Percentiles rank a stretch among this genome's conserved stretches.
These are phyloP conservation scores for Hysterangium stoloniferum DNA, from an alignment of 768 basidiomycete species.

Conservation along the genomic window DNA sequence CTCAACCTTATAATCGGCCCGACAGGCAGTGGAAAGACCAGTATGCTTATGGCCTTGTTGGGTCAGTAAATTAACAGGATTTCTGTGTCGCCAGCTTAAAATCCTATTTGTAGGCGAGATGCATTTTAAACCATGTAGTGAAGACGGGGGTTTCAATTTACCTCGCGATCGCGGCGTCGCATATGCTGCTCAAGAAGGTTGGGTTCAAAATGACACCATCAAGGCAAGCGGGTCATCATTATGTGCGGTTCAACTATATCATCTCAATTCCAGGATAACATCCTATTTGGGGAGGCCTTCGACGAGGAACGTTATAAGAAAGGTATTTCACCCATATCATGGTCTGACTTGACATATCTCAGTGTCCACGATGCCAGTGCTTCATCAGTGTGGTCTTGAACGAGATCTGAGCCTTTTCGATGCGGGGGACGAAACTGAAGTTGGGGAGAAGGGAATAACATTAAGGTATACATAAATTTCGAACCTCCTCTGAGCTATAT, in stretches of 20 bases:
- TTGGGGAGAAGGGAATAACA: slow-evolving; percentile 53
- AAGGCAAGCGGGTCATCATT: slow-evolving; percentile 5
- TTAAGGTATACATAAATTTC: slow-evolving; percentile 22
- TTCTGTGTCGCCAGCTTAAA: not conserved
- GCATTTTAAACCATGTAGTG: slow-evolving; percentile 20
- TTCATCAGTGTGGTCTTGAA: slow-evolving; percentile 24
- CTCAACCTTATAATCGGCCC: slow-evolving; percentile 13
- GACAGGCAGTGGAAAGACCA: slow-evolving; percentile 12
- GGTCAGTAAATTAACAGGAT: not conserved
- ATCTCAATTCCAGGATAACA: slow-evolving; percentile 30
- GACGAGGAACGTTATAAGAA: slow-evolving; percentile 28
- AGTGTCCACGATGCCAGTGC: slow-evolving; percentile 11
- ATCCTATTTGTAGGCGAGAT: slow-evolving; percentile 11
- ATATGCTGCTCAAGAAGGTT: slow-evolving; percentile 32
- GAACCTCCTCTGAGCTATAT: not conserved
- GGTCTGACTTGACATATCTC: not conserved
- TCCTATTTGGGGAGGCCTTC: slow-evolving; percentile 29
- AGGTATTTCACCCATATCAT: slow-evolving; percentile 13
- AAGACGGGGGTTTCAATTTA: slow-evolving; percentile 28
- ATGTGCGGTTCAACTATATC: slow-evolving; percentile 9
- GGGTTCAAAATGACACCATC: slow-evolving; percentile 30
- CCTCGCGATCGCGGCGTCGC: slow-evolving; percentile 32
- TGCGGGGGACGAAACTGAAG: slow-evolving; percentile 44
- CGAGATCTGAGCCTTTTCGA: slow-evolving; percentile 31
- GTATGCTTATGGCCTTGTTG: not conserved